Percentiles rank a stretch among this genome's conserved stretches.
Conservation (phyloP, 371 early-diverging fungal genomes). For the Phascolomyces articulosus region DNA sequence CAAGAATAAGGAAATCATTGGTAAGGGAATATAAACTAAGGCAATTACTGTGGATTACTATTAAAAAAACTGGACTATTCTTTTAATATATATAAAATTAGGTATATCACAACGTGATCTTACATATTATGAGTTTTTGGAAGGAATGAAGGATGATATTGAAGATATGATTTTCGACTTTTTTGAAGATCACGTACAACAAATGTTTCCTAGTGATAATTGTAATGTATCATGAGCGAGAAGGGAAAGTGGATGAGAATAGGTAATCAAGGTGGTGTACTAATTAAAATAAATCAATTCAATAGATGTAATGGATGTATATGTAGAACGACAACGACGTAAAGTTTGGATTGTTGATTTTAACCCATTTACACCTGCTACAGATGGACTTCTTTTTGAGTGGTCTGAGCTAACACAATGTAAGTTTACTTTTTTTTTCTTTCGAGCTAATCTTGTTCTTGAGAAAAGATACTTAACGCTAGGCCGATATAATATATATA, state of each 20-base stretch:
- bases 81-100: too few species aligned
- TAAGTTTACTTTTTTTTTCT: slow-evolving; percentile 19
- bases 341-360: slow-evolving; percentile 85
- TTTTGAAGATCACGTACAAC: slow-evolving; percentile 63
- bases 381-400: slow-evolving; percentile 79
- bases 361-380: slow-evolving; percentile 79
- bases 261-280: too few species aligned
- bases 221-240: too few species aligned
- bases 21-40: slow-evolving; percentile 43
- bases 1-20: slow-evolving; percentile 60
- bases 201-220: slow-evolving; percentile 55
- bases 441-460: background rate
- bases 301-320: slow-evolving; percentile 87
- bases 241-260: too few species aligned
- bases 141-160: slow-evolving; percentile 58
- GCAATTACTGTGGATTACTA: too few species aligned
- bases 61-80: too few species aligned
- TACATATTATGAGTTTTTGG: slow-evolving; percentile 79
- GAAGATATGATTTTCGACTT: slow-evolving; percentile 62
- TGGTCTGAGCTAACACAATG: slow-evolving; percentile 78
- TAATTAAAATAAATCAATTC: background rate
- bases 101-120: slow-evolving; percentile 74
- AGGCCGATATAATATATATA: background rate
- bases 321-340: slow-evolving; percentile 61
- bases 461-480: background rate